Base-by-base conservation (phyloP, 495 filamentous ascomycete genomes). In the Lasiosphaeria miniovina region DNA sequence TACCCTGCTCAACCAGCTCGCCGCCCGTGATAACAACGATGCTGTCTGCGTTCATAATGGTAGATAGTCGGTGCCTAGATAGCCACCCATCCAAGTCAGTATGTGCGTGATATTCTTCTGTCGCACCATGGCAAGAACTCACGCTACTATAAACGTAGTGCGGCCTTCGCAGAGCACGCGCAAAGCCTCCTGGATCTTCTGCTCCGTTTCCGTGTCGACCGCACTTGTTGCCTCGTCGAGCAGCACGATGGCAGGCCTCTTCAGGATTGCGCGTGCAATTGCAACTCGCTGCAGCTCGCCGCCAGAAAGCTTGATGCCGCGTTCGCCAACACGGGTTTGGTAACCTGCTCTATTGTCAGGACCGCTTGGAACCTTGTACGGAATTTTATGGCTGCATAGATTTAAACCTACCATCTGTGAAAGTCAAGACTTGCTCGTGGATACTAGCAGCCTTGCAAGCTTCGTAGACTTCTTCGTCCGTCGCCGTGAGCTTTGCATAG, bases 221-320 rank as follows among this genome's bases (percentile, higher is more conserved):
- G 81, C 77, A 56, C 81, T 83, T 12, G 82, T 84, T 6, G 82
- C 82, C 60, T 84, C 82, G 52, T 84, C 82, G 10, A 84, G 72
- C 46, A 84, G 72, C 52, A 84, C 81, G 45, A 84, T 82, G 36
- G 82, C 71, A 3, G 82, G 81, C 49, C 70, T 62, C 62, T 83
- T 84, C 17, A 84, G 61, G 41, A 84, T 83, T 1, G 78, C 66
- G 76, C 88, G 81, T 17, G 90, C 89, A 71, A 92, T 90, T 1
- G 89, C 84, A n/a, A 93, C 76, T 45, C 89, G 82, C 69, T 92
- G 90, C 48, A 84, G 72, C 70, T 93, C 88, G 6, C 89, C 90
- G 11, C 88, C 88, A 8, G 88, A 90, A 31, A 93, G 74, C 65
- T 87, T 89, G 36, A 87, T 72, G 3, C 86, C 86, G 6, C 81